These are phyloP conservation scores for Berkeleyomyces basicola DNA, from an alignment of 2,329 filamentous ascomycete species.

Conservation along the genomic window DNA sequence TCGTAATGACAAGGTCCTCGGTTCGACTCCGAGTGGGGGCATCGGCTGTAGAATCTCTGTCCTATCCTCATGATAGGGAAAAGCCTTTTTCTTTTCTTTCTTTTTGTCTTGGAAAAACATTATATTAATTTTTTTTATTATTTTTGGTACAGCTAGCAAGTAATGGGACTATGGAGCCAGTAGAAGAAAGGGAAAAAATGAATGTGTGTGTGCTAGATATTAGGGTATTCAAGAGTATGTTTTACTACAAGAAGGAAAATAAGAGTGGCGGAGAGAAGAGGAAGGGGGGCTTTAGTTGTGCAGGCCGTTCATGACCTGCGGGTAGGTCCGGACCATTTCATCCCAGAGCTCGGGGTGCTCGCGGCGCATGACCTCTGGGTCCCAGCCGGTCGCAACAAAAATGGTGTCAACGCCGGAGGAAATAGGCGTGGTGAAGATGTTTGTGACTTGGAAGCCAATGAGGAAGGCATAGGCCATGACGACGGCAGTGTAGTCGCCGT, in stretches of 20 bases:
- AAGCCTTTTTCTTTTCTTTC: background rate
- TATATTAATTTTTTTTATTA: background rate
- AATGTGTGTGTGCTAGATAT: background rate
- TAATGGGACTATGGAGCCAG: no score
- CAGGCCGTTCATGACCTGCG: conserved; percentile 64
- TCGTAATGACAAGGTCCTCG: conserved; percentile 24
- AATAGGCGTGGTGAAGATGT: conserved; percentile 78
- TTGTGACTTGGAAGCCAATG: conserved; percentile 76
- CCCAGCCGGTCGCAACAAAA: conserved; percentile 62
- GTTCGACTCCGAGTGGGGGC: conserved; percentile 23
- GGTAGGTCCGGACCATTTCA: conserved; percentile 66
- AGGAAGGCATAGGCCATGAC: conserved; percentile 75
- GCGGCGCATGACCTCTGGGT: conserved; percentile 56
- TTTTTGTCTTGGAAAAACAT: background rate
- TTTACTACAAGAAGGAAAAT: background rate
- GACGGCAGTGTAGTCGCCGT: conserved; percentile 54
- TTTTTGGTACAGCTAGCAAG: background rate
- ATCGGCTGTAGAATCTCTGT: background rate
- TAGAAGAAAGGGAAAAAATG: background rate
- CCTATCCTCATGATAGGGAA: background rate
- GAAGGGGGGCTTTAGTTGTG: conserved; percentile 31
- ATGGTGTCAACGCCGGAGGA: conserved; percentile 82
- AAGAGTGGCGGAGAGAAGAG: background rate
- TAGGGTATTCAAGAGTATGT: background rate
- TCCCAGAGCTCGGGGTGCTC: conserved; percentile 72